Evolutionary conservation across 148 eudicot species (phyloP).

Genomic region (Pharnaceum exiguum): DNA sequence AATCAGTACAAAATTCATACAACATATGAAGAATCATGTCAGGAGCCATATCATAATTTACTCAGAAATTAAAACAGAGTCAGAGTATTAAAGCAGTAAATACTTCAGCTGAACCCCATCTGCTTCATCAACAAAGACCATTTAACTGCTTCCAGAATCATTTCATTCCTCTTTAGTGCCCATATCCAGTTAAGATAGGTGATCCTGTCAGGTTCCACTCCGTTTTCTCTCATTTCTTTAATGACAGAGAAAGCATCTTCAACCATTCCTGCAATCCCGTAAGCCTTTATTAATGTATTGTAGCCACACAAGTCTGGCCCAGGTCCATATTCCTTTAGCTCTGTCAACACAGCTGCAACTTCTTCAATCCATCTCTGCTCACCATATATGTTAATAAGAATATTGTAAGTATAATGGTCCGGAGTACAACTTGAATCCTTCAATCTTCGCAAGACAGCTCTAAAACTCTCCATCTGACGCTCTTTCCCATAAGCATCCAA

Average conservation of each 20-base stretch:
- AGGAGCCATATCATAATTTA: neutral
- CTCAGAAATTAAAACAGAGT: slow-evolving; percentile 1
- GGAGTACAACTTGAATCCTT: slow-evolving; percentile 48
- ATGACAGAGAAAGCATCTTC: slow-evolving; percentile 84
- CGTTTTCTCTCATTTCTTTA: slow-evolving; percentile 77
- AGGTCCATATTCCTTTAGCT: slow-evolving; percentile 66
- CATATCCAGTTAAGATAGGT: slow-evolving; percentile 64
- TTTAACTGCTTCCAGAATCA: slow-evolving; percentile 84
- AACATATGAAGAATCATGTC: neutral
- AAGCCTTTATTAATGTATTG: slow-evolving; percentile 92
- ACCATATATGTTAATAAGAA: slow-evolving; percentile 81
- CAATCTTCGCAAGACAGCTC: slow-evolving; percentile 56
- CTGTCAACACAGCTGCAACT: slow-evolving; percentile 53
- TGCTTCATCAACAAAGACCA: slow-evolving; percentile 99
- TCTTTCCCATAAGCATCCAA: slow-evolving; percentile 83
- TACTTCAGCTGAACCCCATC: slow-evolving; percentile 46
- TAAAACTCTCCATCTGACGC: slow-evolving; percentile 74
- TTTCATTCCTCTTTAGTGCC: slow-evolving; percentile 71
- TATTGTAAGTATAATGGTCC: slow-evolving; percentile 78
- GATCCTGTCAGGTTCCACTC: slow-evolving; percentile 62
- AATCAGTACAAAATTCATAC: neutral
- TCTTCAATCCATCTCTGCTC: slow-evolving; percentile 91
- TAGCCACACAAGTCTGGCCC: slow-evolving; percentile 83
- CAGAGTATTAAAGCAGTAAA: slow-evolving; percentile 2
- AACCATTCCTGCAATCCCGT: slow-evolving; percentile 94